These are phyloP conservation scores for Phytophthora fragariae DNA, from an alignment of 352 stramenopile genomes.

Conservation along the genomic window DNA sequence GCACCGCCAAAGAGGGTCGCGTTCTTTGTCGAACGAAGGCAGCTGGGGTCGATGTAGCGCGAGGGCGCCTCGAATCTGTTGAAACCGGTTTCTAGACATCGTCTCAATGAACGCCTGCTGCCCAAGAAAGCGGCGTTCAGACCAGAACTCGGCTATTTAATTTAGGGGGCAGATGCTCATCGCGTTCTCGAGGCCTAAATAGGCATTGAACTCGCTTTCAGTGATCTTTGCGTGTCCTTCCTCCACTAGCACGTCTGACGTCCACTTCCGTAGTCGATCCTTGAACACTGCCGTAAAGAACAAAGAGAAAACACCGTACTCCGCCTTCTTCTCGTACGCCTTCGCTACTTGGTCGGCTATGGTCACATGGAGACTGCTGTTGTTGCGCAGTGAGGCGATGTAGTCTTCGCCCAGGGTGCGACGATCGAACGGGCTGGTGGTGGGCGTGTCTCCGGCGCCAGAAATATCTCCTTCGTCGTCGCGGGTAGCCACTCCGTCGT, in stretches of 20 bases:
- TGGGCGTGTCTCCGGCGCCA: too few species aligned
- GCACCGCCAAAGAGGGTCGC: conserved; percentile 11
- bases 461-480: too few species aligned
- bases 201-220: conserved; percentile 6
- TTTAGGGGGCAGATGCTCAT: conserved; percentile 9
- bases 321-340: too few species aligned
- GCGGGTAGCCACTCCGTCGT: too few species aligned
- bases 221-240: background rate
- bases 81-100: conserved; percentile 3
- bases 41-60: background rate
- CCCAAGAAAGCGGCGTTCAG: background rate
- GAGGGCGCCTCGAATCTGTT: conserved; percentile 1
- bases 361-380: background rate
- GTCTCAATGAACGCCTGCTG: conserved; percentile 6
- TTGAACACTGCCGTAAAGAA: too few species aligned
- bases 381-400: background rate
- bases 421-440: too few species aligned
- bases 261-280: too few species aligned
- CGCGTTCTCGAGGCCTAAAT: conserved; percentile 11
- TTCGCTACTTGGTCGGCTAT: too few species aligned
- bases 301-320: too few species aligned
- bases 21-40: background rate
- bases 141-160: conserved; percentile 1
- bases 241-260: background rate
- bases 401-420: background rate